These are phyloP conservation scores for Balamuthia mandrillaris DNA, from an alignment of 208 protist species.

Conservation along the genomic window DNA sequence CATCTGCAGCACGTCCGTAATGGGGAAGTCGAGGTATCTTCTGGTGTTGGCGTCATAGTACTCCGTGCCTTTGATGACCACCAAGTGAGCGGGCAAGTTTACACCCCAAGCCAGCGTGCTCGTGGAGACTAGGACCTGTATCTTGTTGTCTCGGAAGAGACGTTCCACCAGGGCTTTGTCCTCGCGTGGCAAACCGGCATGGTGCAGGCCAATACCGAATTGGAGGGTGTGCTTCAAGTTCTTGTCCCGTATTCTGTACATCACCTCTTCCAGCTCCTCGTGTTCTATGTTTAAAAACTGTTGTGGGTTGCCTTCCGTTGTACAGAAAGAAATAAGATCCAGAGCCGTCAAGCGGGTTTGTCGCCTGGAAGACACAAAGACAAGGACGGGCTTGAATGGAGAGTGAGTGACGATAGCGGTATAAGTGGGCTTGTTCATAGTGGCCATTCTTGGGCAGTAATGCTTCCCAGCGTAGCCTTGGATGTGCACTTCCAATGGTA, in stretches of 20 bases:
- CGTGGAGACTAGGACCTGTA: slow-evolving; percentile 97
- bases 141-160: slow-evolving; percentile 76
- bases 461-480: slow-evolving; percentile 92
- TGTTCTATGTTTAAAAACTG: slow-evolving; percentile 85
- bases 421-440: slow-evolving; percentile 99
- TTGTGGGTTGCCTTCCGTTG: slow-evolving; percentile 85
- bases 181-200: slow-evolving; percentile 86
- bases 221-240: slow-evolving; percentile 85
- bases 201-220: slow-evolving; percentile 99
- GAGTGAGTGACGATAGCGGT: slow-evolving; percentile 86
- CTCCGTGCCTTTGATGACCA: slow-evolving; percentile 99
- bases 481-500: slow-evolving; percentile 94
- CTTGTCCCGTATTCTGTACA: slow-evolving; percentile 58
- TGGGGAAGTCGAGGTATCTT: slow-evolving; percentile 97
- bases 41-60: slow-evolving; percentile 96
- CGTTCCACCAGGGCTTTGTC: slow-evolving; percentile 81
- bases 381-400: slow-evolving; percentile 91
- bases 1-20: slow-evolving; percentile 99
- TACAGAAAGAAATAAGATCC: slow-evolving; percentile 91
- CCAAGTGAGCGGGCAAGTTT: slow-evolving; percentile 99
- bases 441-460: slow-evolving; percentile 98
- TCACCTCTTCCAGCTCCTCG: slow-evolving; percentile 80
- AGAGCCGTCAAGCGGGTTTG: slow-evolving; percentile 98
- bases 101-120: slow-evolving; percentile 99
- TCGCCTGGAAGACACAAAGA: slow-evolving; percentile 98